phyloP scores from a whole-genome alignment of 768 basidiomycete genomes.

The Hericium rajendrae region DNA sequence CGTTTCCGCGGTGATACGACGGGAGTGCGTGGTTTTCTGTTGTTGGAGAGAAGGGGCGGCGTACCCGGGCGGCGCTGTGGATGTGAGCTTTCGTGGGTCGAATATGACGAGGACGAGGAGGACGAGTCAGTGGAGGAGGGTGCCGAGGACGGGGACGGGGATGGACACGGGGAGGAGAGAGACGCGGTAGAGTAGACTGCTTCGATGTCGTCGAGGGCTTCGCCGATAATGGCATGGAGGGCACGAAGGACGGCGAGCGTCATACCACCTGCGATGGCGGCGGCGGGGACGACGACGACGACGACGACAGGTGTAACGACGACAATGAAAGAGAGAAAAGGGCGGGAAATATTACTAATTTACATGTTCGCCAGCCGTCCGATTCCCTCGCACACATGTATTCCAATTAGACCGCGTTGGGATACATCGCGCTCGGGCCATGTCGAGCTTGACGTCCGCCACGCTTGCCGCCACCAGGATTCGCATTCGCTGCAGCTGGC shows the following conservation, averaged over 20 bases:
- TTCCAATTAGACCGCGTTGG: no score
- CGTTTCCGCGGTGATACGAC: neutral
- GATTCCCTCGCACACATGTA: no score
- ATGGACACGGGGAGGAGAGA: neutral
- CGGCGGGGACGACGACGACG: no score
- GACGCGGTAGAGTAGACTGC: constrained; percentile 4
- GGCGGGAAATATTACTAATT: no score
- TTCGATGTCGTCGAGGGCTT: constrained; percentile 14
- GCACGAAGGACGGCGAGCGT: constrained; percentile 14
- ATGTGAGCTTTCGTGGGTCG: constrained; percentile 10
- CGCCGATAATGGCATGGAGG: constrained; percentile 13
- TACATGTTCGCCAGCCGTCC: no score
- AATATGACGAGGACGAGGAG: neutral
- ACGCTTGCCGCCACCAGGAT: no score
- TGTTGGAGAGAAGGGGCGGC: constrained; percentile 1
- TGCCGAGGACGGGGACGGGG: constrained; percentile 1
- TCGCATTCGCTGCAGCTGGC: no score
- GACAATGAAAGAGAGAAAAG: no score
- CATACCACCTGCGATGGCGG: constrained; percentile 1
- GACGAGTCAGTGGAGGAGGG: neutral
- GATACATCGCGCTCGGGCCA: no score
- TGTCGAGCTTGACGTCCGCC: no score
- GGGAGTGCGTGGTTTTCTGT: neutral
- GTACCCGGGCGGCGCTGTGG: neutral
- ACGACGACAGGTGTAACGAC: no score